Conservation (phyloP, 768 basidiomycete genomes). For the Megacollybia marginata region DNA sequence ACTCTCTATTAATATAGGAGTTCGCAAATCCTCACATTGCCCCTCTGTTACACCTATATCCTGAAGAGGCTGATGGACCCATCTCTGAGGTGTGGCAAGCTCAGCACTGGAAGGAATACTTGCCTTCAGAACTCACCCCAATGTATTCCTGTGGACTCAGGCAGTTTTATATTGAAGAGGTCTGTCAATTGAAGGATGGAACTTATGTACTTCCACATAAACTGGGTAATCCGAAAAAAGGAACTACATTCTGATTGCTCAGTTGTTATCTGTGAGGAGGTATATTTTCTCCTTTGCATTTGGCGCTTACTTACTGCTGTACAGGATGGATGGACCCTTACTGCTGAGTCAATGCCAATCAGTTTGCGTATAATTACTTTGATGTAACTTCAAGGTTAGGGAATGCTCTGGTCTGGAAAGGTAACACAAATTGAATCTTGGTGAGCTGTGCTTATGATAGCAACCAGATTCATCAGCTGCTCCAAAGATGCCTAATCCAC, state of each 20-base stretch:
- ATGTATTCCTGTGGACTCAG: slow-evolving; percentile 4
- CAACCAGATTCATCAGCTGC: too few relatives aligned
- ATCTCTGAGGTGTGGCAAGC: slow-evolving; percentile 11
- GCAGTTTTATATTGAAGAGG: slow-evolving; percentile 14
- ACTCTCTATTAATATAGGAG: slow-evolving; percentile 7
- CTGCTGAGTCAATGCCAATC: too few relatives aligned
- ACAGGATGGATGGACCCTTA: too few relatives aligned
- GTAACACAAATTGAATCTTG: too few relatives aligned
- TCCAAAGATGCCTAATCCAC: too few relatives aligned
- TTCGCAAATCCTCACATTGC: slow-evolving; percentile 9
- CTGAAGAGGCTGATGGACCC: slow-evolving; percentile 8
- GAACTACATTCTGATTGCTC: slow-evolving; percentile 4
- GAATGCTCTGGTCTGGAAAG: too few relatives aligned
- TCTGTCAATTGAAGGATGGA: slow-evolving; percentile 7
- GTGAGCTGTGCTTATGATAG: too few relatives aligned
- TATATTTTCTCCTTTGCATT: too few relatives aligned
- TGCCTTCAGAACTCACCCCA: slow-evolving; percentile 4
- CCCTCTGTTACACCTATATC: slow-evolving; percentile 9
- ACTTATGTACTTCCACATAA: slow-evolving; percentile 9
- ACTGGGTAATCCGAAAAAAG: slow-evolving; percentile 9
- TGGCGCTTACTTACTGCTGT: too few relatives aligned
- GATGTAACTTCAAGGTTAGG: too few relatives aligned
- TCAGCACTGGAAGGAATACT: slow-evolving; percentile 4
- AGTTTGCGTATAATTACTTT: too few relatives aligned
- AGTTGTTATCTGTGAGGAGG: too few relatives aligned